These are phyloP conservation scores for Phytophthora megakarya DNA, from an alignment of 352 stramenopile species.

Conservation along the genomic window DNA sequence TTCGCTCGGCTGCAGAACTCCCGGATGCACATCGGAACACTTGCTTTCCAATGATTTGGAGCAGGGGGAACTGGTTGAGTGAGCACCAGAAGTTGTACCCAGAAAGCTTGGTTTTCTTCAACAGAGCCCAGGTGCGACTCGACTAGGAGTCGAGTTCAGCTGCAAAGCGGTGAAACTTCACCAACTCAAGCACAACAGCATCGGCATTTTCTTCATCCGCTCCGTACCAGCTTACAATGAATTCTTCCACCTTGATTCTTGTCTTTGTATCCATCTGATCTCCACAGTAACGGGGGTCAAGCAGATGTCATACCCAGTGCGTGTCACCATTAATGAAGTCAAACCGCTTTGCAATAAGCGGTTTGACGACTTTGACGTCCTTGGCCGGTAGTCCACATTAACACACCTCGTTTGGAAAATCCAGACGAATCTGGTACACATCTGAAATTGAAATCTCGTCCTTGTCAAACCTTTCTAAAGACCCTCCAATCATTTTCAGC, in stretches of 20 bases:
- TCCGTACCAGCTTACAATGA: too few relatives aligned
- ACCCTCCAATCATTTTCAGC: neutral
- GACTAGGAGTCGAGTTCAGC: neutral
- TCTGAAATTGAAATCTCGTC: too few relatives aligned
- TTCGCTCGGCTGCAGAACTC: constrained; percentile 1
- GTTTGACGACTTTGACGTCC: neutral
- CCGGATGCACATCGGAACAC: neutral
- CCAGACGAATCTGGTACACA: too few relatives aligned
- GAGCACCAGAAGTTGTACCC: neutral
- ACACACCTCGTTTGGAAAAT: too few relatives aligned
- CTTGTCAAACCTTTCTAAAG: too few relatives aligned
- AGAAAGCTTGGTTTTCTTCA: neutral
- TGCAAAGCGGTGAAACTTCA: neutral
- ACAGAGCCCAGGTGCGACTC: neutral
- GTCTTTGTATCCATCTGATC: neutral
- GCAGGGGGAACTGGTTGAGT: neutral
- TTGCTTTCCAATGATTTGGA: constrained; percentile 1
- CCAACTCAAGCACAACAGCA: neutral
- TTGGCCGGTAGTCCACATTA: too few relatives aligned
- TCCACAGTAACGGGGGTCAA: constrained; percentile 31
- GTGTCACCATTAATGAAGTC: constrained; percentile 48
- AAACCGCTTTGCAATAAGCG: constrained; percentile 28
- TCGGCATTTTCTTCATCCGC: too few relatives aligned
- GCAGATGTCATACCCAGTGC: constrained; percentile 46
- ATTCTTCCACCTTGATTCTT: neutral